phyloP scores from a whole-genome alignment of 1,284 basidiomycete genomes.

The Coriolopsis trogii region DNA sequence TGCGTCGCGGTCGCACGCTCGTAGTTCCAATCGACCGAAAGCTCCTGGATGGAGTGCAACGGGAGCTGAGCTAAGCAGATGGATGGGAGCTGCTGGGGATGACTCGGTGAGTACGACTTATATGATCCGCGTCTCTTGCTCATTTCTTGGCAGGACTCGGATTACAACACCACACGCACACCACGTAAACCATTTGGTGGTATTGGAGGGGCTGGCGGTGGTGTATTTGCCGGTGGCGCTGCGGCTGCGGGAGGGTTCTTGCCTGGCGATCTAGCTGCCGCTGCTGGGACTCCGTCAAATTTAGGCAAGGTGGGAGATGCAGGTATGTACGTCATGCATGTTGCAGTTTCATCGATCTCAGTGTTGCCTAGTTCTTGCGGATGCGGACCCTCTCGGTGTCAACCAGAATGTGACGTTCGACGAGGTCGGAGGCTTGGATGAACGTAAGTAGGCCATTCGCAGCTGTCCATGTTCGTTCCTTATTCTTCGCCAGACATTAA shows the following conservation, averaged over 20 bases:
- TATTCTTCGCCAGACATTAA: conserved; percentile 76
- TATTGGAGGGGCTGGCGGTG: conserved; percentile 39
- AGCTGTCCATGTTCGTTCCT: conserved; percentile 1
- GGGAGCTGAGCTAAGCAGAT: conserved; percentile 72
- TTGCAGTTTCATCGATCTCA: conserved; percentile 4
- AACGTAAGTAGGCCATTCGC: conserved; percentile 61
- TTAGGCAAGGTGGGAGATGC: conserved; percentile 83
- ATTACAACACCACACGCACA: conserved; percentile 62
- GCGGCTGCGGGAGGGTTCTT: conserved; percentile 53
- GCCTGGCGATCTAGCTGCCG: conserved; percentile 60
- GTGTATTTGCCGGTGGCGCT: conserved; percentile 56
- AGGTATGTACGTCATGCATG: conserved; percentile 41
- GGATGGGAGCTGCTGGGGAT: conserved; percentile 72
- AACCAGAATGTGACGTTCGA: conserved; percentile 95
- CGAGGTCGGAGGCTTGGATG: conserved; percentile 96
- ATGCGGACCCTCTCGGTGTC: conserved; percentile 94
- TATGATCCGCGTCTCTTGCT: too few species aligned
- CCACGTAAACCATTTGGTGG: conserved; percentile 62
- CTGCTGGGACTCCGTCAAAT: conserved; percentile 76
- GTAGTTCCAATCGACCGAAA: conserved; percentile 42
- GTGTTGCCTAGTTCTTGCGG: conserved; percentile 73
- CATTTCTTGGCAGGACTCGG: conserved; percentile 60
- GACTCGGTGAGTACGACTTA: conserved; percentile 72
- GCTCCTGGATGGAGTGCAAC: conserved; percentile 75
- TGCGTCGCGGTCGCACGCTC: conserved; percentile 34